Evolutionary conservation across 169 alveolate genomes (phyloP).

Genomic region (Plasmodium knowlesi): DNA sequence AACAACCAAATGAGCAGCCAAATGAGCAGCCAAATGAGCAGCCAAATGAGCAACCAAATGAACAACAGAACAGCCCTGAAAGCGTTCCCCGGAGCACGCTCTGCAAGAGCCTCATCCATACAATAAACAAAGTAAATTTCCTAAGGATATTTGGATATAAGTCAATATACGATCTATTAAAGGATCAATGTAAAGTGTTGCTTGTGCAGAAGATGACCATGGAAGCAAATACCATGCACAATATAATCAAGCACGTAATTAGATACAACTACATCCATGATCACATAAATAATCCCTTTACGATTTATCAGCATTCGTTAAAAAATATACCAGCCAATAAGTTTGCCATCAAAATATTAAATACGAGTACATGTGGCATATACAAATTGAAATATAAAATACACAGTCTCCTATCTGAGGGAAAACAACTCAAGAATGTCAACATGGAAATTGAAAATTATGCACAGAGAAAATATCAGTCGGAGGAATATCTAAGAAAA

Average conservation of each 20-base stretch:
- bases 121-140: constrained; percentile 9
- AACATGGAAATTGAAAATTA: constrained; percentile 73
- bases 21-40: not conserved
- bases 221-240: constrained; percentile 20
- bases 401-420: constrained; percentile 80
- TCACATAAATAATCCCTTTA: constrained; percentile 45
- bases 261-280: constrained; percentile 40
- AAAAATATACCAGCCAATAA: constrained; percentile 28
- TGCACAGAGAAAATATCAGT: not conserved
- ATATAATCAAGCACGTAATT: constrained; percentile 43
- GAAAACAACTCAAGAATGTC: constrained; percentile 75
- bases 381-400: constrained; percentile 76
- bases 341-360: constrained; percentile 79
- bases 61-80: not conserved
- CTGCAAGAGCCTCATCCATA: constrained; percentile 8
- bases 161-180: constrained; percentile 44
- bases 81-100: not conserved
- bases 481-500: not conserved
- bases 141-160: constrained; percentile 30
- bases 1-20: not conserved
- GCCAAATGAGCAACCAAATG: not conserved
- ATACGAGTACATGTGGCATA: constrained; percentile 65
- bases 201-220: not conserved
- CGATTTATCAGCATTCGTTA: constrained; percentile 32
- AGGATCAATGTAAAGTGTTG: constrained; percentile 10